phyloP scores from a whole-genome alignment of 2,329 filamentous ascomycete genomes.

The Penicillium nordicum region DNA sequence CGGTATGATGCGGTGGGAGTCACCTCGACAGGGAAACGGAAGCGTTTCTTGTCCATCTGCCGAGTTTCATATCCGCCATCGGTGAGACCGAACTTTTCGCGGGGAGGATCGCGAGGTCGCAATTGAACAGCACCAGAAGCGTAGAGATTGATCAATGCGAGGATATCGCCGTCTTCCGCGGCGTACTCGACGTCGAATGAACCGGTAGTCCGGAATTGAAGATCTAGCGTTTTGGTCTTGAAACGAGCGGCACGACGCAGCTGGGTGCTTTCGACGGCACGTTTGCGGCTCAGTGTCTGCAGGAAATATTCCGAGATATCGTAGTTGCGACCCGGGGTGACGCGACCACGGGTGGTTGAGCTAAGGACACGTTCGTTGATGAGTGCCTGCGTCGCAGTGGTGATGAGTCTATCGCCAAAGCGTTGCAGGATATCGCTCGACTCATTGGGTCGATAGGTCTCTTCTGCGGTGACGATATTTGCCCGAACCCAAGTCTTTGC shows the following conservation, averaged over 20 bases:
- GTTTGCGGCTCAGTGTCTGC: conserved; percentile 38
- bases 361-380: conserved; percentile 41
- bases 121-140: conserved; percentile 36
- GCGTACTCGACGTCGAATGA: conserved; percentile 34
- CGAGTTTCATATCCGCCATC: conserved; percentile 47
- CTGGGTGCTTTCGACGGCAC: conserved; percentile 40
- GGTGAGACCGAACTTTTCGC: conserved; percentile 46
- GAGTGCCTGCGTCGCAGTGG: conserved; percentile 41
- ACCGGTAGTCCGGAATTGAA: conserved; percentile 31
- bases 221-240: conserved; percentile 44
- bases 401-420: conserved; percentile 36
- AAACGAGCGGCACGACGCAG: conserved; percentile 41
- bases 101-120: conserved; percentile 39
- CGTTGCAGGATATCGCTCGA: conserved; percentile 34
- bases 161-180: conserved; percentile 44
- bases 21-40: conserved; percentile 45
- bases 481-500: conserved; percentile 50
- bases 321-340: conserved; percentile 43
- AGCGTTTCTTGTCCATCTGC: conserved; percentile 43
- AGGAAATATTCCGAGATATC: conserved; percentile 45
- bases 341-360: conserved; percentile 38
- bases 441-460: conserved; percentile 38
- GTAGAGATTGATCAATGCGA: conserved; percentile 44
- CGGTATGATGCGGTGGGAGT: conserved; percentile 37
- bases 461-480: conserved; percentile 44